Evolutionary conservation across 495 filamentous ascomycete species (phyloP).

Genomic region (Penicillium roqueforti): DNA sequence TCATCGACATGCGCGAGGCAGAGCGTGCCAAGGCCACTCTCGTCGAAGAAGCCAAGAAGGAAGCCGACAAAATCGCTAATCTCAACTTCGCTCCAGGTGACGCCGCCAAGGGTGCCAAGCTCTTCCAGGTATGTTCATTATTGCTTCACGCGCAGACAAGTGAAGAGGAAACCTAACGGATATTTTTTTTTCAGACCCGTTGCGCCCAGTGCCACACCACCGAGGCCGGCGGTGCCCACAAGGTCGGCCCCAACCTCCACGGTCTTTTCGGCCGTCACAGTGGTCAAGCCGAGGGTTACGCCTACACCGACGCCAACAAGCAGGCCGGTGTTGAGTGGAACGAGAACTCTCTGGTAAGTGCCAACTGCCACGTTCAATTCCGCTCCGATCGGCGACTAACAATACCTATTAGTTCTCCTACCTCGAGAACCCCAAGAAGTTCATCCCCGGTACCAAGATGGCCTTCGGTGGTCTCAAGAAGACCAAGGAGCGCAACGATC

Average conservation of each 20-base stretch:
- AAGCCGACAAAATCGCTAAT: conserved; percentile 26
- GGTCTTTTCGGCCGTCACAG: conserved; percentile 97
- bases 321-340: conserved; percentile 87
- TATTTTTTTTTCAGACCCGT: conserved; percentile 60
- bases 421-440: conserved; percentile 92
- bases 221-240: conserved; percentile 83
- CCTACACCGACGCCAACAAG: conserved; percentile 99
- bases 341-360: conserved; percentile 76
- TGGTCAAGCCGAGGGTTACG: conserved; percentile 83
- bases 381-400: conserved; percentile 10
- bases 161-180: conserved; percentile 15
- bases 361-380: neutral
- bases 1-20: conserved; percentile 28
- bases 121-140: conserved; percentile 72
- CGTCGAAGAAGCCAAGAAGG: conserved; percentile 11
- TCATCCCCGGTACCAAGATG: conserved; percentile 99
- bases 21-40: conserved; percentile 7
- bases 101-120: conserved; percentile 92
- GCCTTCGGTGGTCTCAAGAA: conserved; percentile 99
- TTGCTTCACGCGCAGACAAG: neutral
- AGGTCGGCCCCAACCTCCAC: conserved; percentile 95
- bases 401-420: conserved; percentile 61
- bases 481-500: conserved; percentile 97
- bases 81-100: conserved; percentile 59
- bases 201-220: conserved; percentile 98